Evolutionary conservation across 2,329 filamentous ascomycete genomes (phyloP).

Genomic region (Epichloe bromicola): DNA sequence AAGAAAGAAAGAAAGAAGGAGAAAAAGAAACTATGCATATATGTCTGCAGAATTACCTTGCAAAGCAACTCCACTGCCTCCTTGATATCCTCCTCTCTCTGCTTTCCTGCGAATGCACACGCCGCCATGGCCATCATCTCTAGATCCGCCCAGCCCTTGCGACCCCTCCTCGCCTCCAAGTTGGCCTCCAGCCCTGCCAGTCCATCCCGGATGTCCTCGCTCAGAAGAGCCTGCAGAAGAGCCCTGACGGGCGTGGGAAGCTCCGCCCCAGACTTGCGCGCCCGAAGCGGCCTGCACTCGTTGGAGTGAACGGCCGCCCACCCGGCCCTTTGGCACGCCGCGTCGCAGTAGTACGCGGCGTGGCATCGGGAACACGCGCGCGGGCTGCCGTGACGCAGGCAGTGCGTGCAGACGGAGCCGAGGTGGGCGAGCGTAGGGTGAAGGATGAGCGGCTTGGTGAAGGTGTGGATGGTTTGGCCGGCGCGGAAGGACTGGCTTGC

Average conservation of each 20-base stretch:
- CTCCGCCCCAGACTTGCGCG: constrained; percentile 13
- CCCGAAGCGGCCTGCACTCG: constrained; percentile 38
- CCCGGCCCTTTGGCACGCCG: constrained; percentile 38
- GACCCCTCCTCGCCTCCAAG: constrained; percentile 22
- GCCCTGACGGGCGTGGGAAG: constrained; percentile 44
- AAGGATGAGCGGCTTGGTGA: constrained; percentile 28
- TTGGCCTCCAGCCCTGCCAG: constrained; percentile 34
- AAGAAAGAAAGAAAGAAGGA: not conserved
- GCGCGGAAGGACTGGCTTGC: constrained; percentile 29
- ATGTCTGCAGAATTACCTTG: constrained; percentile 27
- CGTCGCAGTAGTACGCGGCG: constrained; percentile 40
- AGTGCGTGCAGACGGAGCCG: constrained; percentile 34
- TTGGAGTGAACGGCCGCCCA: constrained; percentile 39
- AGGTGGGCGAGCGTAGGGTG: constrained; percentile 33
- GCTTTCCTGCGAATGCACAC: constrained; percentile 28
- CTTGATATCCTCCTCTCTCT: constrained; percentile 22
- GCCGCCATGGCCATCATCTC: constrained; percentile 32
- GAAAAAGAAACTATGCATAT: not conserved
- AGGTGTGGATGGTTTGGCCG: constrained; percentile 32
- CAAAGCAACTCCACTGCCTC: constrained; percentile 36
- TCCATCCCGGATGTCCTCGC: constrained; percentile 19
- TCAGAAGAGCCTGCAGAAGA: constrained; percentile 36
- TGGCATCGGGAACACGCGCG: constrained; percentile 40
- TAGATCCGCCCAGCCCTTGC: constrained; percentile 31
- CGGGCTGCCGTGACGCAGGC: constrained; percentile 22